phyloP scores from a whole-genome alignment of 768 basidiomycete genomes.

The Phylloporus sp. region DNA sequence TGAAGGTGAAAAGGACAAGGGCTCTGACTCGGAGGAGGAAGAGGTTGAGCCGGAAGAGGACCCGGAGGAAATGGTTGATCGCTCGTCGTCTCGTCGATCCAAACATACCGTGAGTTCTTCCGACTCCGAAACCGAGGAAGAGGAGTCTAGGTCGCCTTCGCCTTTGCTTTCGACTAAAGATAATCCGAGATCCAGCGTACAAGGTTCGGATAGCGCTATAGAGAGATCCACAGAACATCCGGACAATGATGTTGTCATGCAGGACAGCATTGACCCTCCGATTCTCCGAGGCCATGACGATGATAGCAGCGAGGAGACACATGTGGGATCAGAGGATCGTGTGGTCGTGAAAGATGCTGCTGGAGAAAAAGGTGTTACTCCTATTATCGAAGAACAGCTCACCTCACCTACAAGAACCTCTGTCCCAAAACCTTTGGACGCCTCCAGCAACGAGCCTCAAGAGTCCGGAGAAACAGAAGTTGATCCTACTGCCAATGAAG shows the following conservation, averaged over 20 bases:
- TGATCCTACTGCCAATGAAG: constrained; percentile 8
- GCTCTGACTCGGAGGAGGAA: constrained; percentile 37
- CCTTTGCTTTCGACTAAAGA: constrained; percentile 26
- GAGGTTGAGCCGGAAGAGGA: constrained; percentile 43
- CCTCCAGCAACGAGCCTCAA: neutral
- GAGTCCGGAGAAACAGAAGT: constrained; percentile 10
- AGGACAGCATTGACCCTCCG: neutral
- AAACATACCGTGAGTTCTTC: constrained; percentile 32
- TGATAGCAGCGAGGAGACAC: constrained; percentile 17
- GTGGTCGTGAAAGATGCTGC: constrained; percentile 11
- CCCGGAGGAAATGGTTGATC: constrained; percentile 30
- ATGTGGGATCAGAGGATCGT: constrained; percentile 17
- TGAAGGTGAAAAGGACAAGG: constrained; percentile 32
- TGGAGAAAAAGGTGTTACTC: neutral
- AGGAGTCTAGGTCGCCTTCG: constrained; percentile 16
- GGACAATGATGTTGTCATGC: constrained; percentile 7
- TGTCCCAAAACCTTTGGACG: neutral
- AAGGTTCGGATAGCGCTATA: neutral
- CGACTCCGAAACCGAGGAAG: constrained; percentile 36
- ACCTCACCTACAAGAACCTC: neutral
- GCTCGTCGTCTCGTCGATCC: constrained; percentile 30
- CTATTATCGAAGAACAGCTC: neutral
- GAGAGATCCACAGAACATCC: neutral
- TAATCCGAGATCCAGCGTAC: constrained; percentile 26
- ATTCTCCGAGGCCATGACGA: neutral